These are phyloP conservation scores for Fusarium tuaranense DNA, from an alignment of 2,329 filamentous ascomycete genomes.

Conservation along the genomic window DNA sequence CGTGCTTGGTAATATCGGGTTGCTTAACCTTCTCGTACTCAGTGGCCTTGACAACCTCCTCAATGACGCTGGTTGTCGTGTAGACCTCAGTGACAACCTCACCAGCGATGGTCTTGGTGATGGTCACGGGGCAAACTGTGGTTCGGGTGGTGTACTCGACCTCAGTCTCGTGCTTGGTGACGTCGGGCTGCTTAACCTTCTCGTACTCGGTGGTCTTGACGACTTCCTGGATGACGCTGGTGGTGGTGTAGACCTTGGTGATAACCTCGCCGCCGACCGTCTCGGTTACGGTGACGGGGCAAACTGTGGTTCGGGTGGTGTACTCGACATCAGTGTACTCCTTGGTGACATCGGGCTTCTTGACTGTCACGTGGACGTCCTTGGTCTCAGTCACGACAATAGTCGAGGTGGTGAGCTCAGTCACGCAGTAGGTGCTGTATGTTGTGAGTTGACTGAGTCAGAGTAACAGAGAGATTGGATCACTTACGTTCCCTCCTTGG, in stretches of 20 bases:
- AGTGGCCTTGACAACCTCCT: conserved; percentile 46
- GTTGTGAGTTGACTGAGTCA: conserved; percentile 24
- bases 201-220: conserved; percentile 48
- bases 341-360: conserved; percentile 49
- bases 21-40: conserved; percentile 50
- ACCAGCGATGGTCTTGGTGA: conserved; percentile 49
- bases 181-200: conserved; percentile 53
- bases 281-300: conserved; percentile 56
- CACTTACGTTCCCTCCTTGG: conserved; percentile 55
- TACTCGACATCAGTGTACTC: conserved; percentile 51
- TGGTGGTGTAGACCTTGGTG: conserved; percentile 46
- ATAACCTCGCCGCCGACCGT: conserved; percentile 44
- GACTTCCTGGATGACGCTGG: conserved; percentile 44
- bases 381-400: conserved; percentile 56
- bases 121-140: conserved; percentile 56
- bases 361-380: conserved; percentile 52
- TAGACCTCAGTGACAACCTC: conserved; percentile 54
- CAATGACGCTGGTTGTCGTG: conserved; percentile 43
- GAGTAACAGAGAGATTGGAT: background rate
- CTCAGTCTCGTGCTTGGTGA: conserved; percentile 48
- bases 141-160: conserved; percentile 58
- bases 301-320: conserved; percentile 57
- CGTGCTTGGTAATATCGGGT: conserved; percentile 51
- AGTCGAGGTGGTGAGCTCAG: conserved; percentile 57
- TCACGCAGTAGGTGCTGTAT: conserved; percentile 55